Evolutionary conservation across 352 stramenopile genomes (phyloP).

Genomic region (Phytophthora boehmeriae): DNA sequence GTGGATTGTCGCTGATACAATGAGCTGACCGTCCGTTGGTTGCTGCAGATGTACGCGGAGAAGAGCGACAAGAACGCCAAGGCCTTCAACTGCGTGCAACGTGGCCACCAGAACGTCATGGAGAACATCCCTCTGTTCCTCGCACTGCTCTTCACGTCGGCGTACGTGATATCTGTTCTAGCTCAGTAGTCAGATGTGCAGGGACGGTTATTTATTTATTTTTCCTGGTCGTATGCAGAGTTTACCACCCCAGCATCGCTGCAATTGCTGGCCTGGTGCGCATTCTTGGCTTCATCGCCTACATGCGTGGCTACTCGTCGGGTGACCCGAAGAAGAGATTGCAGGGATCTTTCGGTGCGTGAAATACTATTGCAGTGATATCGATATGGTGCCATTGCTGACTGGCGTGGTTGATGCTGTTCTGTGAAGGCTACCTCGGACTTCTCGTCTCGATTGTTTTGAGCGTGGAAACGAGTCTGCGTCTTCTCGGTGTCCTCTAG

Average conservation of each 20-base stretch:
- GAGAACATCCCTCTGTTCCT: conserved; percentile 87
- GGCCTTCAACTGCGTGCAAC: conserved; percentile 92
- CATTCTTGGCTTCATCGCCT: conserved; percentile 64
- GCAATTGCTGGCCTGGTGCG: conserved; percentile 62
- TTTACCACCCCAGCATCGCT: conserved; percentile 64
- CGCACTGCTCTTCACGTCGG: conserved; percentile 53
- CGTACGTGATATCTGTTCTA: conserved; percentile 40
- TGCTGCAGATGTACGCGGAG: conserved; percentile 86
- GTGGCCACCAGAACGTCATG: conserved; percentile 92
- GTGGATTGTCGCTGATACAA: not conserved
- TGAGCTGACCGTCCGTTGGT: conserved; percentile 2
- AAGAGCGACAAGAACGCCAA: conserved; percentile 89
- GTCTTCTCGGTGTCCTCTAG: conserved; percentile 37
- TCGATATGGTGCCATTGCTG: too few species aligned
- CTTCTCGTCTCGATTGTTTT: conserved; percentile 23
- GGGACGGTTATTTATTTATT: not conserved
- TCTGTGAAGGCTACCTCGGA: conserved; percentile 56
- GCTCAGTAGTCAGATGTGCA: not conserved
- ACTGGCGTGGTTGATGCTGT: not conserved
- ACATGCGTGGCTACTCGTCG: conserved; percentile 67
- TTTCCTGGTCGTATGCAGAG: conserved; percentile 26
- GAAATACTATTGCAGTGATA: too few species aligned
- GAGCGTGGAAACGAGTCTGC: conserved; percentile 35
- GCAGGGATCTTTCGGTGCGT: conserved; percentile 65
- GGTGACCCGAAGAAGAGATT: conserved; percentile 68